Evolutionary conservation across 345 rosid species (phyloP).

Genomic region (Sonneratia alba): DNA sequence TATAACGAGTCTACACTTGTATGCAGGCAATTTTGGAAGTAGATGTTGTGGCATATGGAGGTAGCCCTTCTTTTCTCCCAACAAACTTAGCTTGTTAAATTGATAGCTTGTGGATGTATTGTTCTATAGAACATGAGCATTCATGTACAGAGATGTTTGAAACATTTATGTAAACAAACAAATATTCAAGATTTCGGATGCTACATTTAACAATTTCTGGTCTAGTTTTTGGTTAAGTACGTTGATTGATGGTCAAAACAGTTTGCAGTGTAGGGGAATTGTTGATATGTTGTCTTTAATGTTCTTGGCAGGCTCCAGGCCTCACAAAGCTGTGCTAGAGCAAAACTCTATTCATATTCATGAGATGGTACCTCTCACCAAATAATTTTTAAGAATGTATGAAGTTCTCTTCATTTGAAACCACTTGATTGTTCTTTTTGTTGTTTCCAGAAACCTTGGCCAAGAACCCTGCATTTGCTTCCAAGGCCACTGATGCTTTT

Average conservation of each 20-base stretch:
- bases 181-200: not conserved
- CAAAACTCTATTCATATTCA: constrained; percentile 71
- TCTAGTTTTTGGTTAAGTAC: not conserved
- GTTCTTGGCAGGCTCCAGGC: constrained; percentile 59
- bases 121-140: not conserved
- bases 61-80: constrained; percentile 20
- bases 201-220: not conserved
- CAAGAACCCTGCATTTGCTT: constrained; percentile 30
- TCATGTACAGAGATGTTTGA: not conserved
- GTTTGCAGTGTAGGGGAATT: not conserved
- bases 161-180: not conserved
- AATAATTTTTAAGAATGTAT: constrained; percentile 4
- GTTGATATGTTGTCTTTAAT: not conserved
- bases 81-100: not conserved
- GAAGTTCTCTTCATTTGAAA: not conserved
- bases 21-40: constrained; percentile 72
- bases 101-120: not conserved
- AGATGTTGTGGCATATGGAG: constrained; percentile 91
- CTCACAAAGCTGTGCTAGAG: constrained; percentile 57
- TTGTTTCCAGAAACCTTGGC: constrained; percentile 50
- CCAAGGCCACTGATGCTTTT: constrained; percentile 63
- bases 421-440: not conserved
- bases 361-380: constrained; percentile 49
- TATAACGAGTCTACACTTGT: constrained; percentile 8
- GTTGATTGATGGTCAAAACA: not conserved